These are phyloP conservation scores for Prunus dulcis DNA, from an alignment of 306 rosid species.

Conservation along the genomic window DNA sequence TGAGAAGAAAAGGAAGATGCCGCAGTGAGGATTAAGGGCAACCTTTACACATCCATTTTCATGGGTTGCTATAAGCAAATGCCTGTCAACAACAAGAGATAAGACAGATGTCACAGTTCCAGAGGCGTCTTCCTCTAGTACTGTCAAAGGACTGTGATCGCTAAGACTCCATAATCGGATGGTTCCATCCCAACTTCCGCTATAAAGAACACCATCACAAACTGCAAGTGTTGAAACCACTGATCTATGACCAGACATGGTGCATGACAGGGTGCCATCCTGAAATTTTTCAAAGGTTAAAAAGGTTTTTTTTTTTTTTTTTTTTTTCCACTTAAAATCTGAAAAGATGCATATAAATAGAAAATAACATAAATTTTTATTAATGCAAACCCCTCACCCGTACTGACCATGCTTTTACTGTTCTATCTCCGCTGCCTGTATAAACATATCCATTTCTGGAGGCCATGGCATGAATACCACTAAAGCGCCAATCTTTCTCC, in stretches of 20 bases:
- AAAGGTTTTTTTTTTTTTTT: background rate
- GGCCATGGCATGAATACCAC: constrained; percentile 82
- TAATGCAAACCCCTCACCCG: constrained; percentile 39
- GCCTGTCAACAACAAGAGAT: constrained; percentile 50
- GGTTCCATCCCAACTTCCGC: constrained; percentile 99
- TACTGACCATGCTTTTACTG: constrained; percentile 82
- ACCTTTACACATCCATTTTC: constrained; percentile 90
- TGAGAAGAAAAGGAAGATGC: background rate
- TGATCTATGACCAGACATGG: constrained; percentile 82
- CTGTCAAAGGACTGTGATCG: constrained; percentile 75
- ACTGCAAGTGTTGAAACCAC: constrained; percentile 76
- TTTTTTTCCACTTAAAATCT: constrained; percentile 1
- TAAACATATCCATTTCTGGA: constrained; percentile 51
- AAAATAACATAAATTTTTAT: constrained; percentile 7
- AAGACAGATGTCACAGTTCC: constrained; percentile 56
- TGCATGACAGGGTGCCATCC: constrained; percentile 67
- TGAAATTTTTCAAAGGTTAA: constrained; percentile 18
- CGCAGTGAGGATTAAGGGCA: background rate
- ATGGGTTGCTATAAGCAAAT: constrained; percentile 67
- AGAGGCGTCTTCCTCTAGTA: constrained; percentile 61
- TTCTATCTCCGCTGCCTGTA: constrained; percentile 86
- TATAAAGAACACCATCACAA: constrained; percentile 73
- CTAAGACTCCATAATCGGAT: constrained; percentile 83
- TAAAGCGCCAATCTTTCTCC: constrained; percentile 92
- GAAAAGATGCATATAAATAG: background rate